phyloP scores from a whole-genome alignment of 805 yeast species.

The Ogataea minuta region DNA sequence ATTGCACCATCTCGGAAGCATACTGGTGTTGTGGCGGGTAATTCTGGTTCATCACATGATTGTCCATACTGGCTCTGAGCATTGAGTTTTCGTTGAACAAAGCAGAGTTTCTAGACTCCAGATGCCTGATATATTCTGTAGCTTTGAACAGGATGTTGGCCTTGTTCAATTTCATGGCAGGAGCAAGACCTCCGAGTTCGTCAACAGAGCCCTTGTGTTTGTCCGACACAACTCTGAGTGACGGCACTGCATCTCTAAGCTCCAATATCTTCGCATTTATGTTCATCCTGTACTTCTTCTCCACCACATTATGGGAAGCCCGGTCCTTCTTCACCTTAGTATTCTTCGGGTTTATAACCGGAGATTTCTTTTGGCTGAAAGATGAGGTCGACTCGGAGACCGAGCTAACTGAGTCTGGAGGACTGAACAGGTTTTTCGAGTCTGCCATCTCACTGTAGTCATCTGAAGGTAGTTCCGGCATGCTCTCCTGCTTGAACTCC shows the following conservation, averaged over 20 bases:
- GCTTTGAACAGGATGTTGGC: slow-evolving; percentile 77
- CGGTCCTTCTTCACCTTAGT: slow-evolving; percentile 51
- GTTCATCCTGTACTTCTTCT: slow-evolving; percentile 76
- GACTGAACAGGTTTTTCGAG: slow-evolving; percentile 12
- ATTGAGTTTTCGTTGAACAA: slow-evolving; percentile 53
- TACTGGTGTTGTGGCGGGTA: slow-evolving; percentile 9
- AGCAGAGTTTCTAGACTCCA: slow-evolving; percentile 56
- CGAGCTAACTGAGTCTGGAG: slow-evolving; percentile 17
- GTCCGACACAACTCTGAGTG: slow-evolving; percentile 59
- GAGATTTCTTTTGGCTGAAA: neutral
- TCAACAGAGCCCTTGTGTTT: slow-evolving; percentile 35
- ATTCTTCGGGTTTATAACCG: slow-evolving; percentile 16
- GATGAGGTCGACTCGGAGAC: slow-evolving; percentile 12
- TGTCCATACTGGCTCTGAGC: slow-evolving; percentile 32
- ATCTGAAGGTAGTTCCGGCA: neutral
- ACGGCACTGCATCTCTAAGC: slow-evolving; percentile 74
- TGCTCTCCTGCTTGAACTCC: neutral
- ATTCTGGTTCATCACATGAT: slow-evolving; percentile 13
- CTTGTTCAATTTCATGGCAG: slow-evolving; percentile 73
- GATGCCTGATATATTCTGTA: slow-evolving; percentile 73
- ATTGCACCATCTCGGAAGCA: slow-evolving; percentile 3
- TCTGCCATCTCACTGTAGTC: neutral
- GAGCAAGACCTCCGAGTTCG: slow-evolving; percentile 71
- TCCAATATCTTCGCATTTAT: slow-evolving; percentile 69
- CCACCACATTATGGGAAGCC: slow-evolving; percentile 75